Conservation (phyloP, 441 rosid genomes). For the Jatropha podagrica region DNA sequence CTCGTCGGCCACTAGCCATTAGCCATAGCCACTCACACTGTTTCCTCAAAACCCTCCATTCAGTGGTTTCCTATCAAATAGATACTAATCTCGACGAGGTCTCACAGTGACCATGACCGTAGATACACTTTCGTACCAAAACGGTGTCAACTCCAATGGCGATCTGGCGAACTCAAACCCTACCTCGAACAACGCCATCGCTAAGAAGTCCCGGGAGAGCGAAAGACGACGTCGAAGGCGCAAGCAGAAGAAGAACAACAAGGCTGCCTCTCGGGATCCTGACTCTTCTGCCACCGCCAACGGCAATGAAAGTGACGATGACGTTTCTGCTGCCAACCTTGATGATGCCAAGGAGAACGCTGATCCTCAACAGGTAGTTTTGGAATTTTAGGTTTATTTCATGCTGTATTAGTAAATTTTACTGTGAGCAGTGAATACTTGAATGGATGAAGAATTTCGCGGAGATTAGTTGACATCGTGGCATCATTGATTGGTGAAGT, state of each 20-base stretch:
- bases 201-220: slow-evolving; percentile 65
- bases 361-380: slow-evolving; percentile 50
- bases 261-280: slow-evolving; percentile 34
- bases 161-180: slow-evolving; percentile 42
- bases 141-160: slow-evolving; percentile 49
- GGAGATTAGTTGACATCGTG: neutral
- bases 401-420: neutral
- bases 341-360: slow-evolving; percentile 50
- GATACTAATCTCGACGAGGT: neutral
- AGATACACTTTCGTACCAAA: slow-evolving; percentile 42
- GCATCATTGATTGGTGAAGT: neutral
- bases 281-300: slow-evolving; percentile 20
- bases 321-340: slow-evolving; percentile 30
- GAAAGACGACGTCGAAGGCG: slow-evolving; percentile 96
- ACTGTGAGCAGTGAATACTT: neutral
- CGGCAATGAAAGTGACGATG: slow-evolving; percentile 40
- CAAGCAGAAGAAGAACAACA: slow-evolving; percentile 92
- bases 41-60: neutral
- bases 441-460: slow-evolving; percentile 3
- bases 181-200: slow-evolving; percentile 25
- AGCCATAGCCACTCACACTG: neutral
- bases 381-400: slow-evolving; percentile 31
- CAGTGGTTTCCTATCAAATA: neutral
- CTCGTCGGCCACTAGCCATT: neutral
- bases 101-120: slow-evolving; percentile 42